Evolutionary conservation across 257 asterid species (phyloP).

Genomic region (Plantago ovata): DNA sequence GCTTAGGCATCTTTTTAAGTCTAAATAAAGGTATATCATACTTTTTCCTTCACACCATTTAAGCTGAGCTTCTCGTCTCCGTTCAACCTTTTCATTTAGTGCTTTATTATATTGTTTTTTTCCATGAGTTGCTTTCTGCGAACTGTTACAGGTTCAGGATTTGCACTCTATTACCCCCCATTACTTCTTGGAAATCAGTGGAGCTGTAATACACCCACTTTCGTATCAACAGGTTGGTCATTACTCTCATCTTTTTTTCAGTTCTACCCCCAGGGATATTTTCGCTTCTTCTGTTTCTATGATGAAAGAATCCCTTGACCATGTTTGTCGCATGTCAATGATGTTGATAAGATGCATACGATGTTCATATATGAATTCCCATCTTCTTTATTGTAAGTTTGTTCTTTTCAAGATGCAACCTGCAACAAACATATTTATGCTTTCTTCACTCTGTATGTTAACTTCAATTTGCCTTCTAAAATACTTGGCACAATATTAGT

Average conservation of each 20-base stretch:
- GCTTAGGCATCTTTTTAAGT: too few relatives aligned
- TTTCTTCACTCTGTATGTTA: not conserved
- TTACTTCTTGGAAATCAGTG: slow-evolving; percentile 88
- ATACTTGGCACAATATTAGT: not conserved
- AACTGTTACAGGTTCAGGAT: slow-evolving; percentile 97
- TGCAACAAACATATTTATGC: not conserved
- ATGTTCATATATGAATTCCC: not conserved
- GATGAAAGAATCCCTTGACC: slow-evolving; percentile 3
- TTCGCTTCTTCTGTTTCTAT: not conserved
- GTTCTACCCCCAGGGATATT: slow-evolving; percentile 7
- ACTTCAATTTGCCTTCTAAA: not conserved
- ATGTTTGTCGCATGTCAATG: not conserved
- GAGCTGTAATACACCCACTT: too few relatives aligned
- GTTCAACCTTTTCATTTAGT: slow-evolving; percentile 1
- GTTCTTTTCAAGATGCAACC: too few relatives aligned
- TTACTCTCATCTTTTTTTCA: slow-evolving; percentile 11
- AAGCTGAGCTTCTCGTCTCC: not conserved
- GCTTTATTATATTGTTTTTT: slow-evolving; percentile 5
- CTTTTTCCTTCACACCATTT: not conserved
- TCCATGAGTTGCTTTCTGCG: not conserved
- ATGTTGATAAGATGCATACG: not conserved
- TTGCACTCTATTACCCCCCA: slow-evolving; percentile 87
- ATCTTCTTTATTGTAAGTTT: not conserved
- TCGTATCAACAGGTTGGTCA: slow-evolving; percentile 94
- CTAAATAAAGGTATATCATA: not conserved